Conservation (phyloP, 2,329 filamentous ascomycete species). For the Metarhizium brunneum region DNA sequence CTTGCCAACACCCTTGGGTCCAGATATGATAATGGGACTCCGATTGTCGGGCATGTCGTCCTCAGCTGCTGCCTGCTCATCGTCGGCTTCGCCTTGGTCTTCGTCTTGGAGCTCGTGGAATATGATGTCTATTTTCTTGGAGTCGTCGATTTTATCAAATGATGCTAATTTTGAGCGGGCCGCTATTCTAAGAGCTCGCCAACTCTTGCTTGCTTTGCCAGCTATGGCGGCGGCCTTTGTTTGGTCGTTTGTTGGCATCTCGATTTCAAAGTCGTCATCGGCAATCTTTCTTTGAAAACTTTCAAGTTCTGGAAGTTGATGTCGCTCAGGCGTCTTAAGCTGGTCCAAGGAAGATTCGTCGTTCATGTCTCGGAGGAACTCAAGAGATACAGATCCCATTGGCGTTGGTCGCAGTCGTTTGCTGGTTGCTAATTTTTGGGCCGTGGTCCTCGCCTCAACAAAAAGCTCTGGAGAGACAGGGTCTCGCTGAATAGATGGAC, state of each 20-base stretch:
- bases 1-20: slow-evolving; percentile 53
- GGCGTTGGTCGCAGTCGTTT: slow-evolving; percentile 61
- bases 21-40: slow-evolving; percentile 57
- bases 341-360: slow-evolving; percentile 52
- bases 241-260: slow-evolving; percentile 61
- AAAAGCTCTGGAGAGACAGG: slow-evolving; percentile 62
- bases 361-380: slow-evolving; percentile 65
- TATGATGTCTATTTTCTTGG: slow-evolving; percentile 56
- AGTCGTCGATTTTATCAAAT: slow-evolving; percentile 83
- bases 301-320: slow-evolving; percentile 58
- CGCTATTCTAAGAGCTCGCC: slow-evolving; percentile 78
- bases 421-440: slow-evolving; percentile 56
- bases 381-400: slow-evolving; percentile 65
- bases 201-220: slow-evolving; percentile 78
- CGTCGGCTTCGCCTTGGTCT: slow-evolving; percentile 24
- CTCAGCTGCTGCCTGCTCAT: slow-evolving; percentile 20
- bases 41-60: slow-evolving; percentile 36
- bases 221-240: slow-evolving; percentile 49
- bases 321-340: slow-evolving; percentile 57
- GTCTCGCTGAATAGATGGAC: slow-evolving; percentile 73
- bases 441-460: slow-evolving; percentile 56
- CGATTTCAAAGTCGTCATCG: slow-evolving; percentile 75
- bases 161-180: slow-evolving; percentile 62
- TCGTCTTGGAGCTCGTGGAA: slow-evolving; percentile 40
- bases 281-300: slow-evolving; percentile 66